A percentile compares a stretch with the other conserved stretches of the same genome.
These are phyloP conservation scores for Rhodocollybia butyracea DNA, from an alignment of 768 basidiomycete species.

Conservation along the genomic window DNA sequence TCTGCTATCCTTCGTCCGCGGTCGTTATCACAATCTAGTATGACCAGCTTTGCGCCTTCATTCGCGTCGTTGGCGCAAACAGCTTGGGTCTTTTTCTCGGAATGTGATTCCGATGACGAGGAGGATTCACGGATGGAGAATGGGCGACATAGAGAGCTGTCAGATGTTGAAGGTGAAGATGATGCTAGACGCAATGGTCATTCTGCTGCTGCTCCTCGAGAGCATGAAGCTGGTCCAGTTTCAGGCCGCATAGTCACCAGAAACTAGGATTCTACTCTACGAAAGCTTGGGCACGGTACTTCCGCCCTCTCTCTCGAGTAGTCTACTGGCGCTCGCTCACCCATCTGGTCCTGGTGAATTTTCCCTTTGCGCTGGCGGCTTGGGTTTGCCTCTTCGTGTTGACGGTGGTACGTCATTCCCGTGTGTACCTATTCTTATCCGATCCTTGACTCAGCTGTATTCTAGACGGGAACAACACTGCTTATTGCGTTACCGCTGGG, in stretches of 20 bases:
- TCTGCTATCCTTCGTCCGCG: conserved; percentile 38
- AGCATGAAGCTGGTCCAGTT: neutral
- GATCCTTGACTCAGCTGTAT: neutral
- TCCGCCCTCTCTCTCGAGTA: conserved; percentile 51
- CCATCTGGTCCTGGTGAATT: conserved; percentile 72
- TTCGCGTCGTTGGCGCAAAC: conserved; percentile 69
- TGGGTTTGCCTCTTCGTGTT: conserved; percentile 80
- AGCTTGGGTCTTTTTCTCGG: conserved; percentile 64
- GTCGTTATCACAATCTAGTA: conserved; percentile 57
- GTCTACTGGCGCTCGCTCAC: conserved; percentile 66
- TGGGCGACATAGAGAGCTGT: conserved; percentile 10
- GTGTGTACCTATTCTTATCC: neutral
- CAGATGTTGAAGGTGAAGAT: conserved; percentile 7
- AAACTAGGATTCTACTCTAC: conserved; percentile 23
- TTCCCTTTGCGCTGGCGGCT: conserved; percentile 75
- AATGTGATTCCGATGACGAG: conserved; percentile 33
- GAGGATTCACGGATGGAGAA: conserved; percentile 5
- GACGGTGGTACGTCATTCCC: conserved; percentile 58
- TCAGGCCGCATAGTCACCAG: no score
- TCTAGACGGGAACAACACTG: conserved; percentile 72
- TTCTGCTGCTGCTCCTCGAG: neutral
- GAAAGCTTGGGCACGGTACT: conserved; percentile 54
- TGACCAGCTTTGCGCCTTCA: conserved; percentile 56
- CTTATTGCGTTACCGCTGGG: conserved; percentile 79
- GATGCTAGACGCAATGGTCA: neutral